These are phyloP conservation scores for Didymella exigua DNA, from an alignment of 2,329 filamentous ascomycete genomes.

Conservation along the genomic window DNA sequence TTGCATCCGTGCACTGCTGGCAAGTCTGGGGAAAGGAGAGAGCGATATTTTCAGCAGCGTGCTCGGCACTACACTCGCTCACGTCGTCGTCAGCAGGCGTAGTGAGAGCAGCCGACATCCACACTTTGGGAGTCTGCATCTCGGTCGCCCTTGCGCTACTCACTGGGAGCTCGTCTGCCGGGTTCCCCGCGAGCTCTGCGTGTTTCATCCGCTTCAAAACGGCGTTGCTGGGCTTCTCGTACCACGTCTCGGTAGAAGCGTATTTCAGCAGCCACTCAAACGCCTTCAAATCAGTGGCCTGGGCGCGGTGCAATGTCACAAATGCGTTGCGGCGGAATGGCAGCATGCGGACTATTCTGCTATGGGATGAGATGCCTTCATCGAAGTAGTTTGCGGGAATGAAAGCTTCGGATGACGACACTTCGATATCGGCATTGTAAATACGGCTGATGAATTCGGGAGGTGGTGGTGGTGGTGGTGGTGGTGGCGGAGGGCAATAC, in stretches of 20 bases:
- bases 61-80: conserved; percentile 28
- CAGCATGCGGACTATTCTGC: conserved; percentile 24
- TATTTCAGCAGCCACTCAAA: conserved; percentile 37
- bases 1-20: conserved; percentile 35
- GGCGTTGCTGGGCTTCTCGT: conserved; percentile 31
- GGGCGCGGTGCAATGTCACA: conserved; percentile 27
- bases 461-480: conserved; percentile 12
- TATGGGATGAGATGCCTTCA: conserved; percentile 21
- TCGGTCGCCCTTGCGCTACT: conserved; percentile 24
- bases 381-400: conserved; percentile 31
- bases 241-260: conserved; percentile 37
- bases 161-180: conserved; percentile 21
- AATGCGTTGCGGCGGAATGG: conserved; percentile 37
- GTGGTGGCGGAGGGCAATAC: conserved; percentile 13
- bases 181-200: conserved; percentile 5
- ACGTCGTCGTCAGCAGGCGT: conserved; percentile 40
- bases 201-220: conserved; percentile 19
- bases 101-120: conserved; percentile 38
- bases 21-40: conserved; percentile 25
- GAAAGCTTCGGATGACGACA: conserved; percentile 23
- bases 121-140: conserved; percentile 22
- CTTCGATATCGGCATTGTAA: conserved; percentile 9
- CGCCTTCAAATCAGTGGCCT: conserved; percentile 35
- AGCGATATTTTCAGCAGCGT: conserved; percentile 12
- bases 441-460: neutral